A percentile compares a stretch with the other conserved stretches of the same genome.
phyloP scores from a whole-genome alignment of 2,329 filamentous ascomycete species.

The Colletotrichum sp. region DNA sequence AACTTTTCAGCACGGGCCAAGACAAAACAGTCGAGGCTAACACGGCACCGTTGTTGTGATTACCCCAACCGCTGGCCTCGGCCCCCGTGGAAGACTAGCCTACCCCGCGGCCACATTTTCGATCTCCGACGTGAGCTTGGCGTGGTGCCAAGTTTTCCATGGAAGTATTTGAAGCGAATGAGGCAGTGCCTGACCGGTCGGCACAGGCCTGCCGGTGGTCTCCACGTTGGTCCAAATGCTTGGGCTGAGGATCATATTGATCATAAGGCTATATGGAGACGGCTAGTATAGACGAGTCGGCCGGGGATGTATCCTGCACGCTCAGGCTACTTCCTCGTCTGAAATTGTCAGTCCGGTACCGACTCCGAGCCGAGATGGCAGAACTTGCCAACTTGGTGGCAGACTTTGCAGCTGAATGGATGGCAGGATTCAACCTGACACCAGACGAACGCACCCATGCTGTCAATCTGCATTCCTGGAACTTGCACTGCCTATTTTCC shows the following conservation, averaged over 20 bases:
- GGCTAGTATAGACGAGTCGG: not conserved
- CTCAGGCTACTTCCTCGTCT: not conserved
- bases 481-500: not conserved
- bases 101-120: not conserved
- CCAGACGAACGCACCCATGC: slow-evolving; percentile 9
- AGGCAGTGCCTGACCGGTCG: not conserved
- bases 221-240: not conserved
- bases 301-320: not conserved
- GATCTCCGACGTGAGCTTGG: not conserved
- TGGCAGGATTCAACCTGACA: slow-evolving; percentile 4
- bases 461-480: not conserved
- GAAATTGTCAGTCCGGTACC: not conserved
- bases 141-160: not conserved
- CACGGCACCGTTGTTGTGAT: not conserved
- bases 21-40: not conserved
- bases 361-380: not conserved
- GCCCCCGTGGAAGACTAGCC: not conserved
- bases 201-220: not conserved
- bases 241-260: not conserved
- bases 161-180: not conserved
- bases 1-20: not conserved
- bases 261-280: not conserved
- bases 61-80: not conserved
- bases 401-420: not conserved
- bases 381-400: not conserved